Evolutionary conservation across 2,329 filamentous ascomycete species (phyloP).

Genomic region (Colletotrichum camelliae): DNA sequence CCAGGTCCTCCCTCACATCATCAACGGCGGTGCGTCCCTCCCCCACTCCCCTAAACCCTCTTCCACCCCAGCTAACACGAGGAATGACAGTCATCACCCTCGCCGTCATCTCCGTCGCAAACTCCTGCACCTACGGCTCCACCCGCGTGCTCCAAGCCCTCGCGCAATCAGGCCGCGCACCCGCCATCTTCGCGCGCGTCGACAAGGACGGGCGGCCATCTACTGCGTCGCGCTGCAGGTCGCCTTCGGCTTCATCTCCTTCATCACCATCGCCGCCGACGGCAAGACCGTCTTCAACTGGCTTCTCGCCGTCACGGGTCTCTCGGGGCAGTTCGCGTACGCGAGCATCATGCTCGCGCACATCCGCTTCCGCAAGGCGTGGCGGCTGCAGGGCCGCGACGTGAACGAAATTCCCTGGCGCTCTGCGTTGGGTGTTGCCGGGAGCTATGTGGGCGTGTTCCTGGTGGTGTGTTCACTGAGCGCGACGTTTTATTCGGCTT

Average conservation of each 20-base stretch:
- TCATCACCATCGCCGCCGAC: slow-evolving; percentile 63
- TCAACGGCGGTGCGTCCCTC: slow-evolving; percentile 64
- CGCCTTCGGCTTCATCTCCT: slow-evolving; percentile 69
- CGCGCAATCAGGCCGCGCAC: slow-evolving; percentile 73
- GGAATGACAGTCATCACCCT: slow-evolving; percentile 58
- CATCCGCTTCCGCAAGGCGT: slow-evolving; percentile 85
- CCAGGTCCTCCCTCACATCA: slow-evolving; percentile 66
- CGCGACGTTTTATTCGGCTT: slow-evolving; percentile 73
- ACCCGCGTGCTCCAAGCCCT: slow-evolving; percentile 76
- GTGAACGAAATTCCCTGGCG: slow-evolving; percentile 80
- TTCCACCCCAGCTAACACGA: background rate
- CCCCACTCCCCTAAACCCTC: background rate
- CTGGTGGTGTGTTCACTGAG: slow-evolving; percentile 79
- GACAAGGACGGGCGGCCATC: slow-evolving; percentile 72
- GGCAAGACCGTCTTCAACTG: slow-evolving; percentile 47
- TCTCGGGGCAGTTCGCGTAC: slow-evolving; percentile 52
- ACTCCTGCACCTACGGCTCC: slow-evolving; percentile 79
- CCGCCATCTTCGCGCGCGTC: slow-evolving; percentile 72
- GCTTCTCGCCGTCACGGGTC: slow-evolving; percentile 71
- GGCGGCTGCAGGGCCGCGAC: slow-evolving; percentile 70
- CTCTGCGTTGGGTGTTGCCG: slow-evolving; percentile 77
- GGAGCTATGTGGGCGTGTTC: slow-evolving; percentile 79
- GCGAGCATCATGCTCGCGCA: slow-evolving; percentile 48
- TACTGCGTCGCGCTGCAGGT: slow-evolving; percentile 68
- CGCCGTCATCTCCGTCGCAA: slow-evolving; percentile 80